These are phyloP conservation scores for Rauvolfia tetraphylla DNA, from an alignment of 257 asterid genomes.

Conservation along the genomic window DNA sequence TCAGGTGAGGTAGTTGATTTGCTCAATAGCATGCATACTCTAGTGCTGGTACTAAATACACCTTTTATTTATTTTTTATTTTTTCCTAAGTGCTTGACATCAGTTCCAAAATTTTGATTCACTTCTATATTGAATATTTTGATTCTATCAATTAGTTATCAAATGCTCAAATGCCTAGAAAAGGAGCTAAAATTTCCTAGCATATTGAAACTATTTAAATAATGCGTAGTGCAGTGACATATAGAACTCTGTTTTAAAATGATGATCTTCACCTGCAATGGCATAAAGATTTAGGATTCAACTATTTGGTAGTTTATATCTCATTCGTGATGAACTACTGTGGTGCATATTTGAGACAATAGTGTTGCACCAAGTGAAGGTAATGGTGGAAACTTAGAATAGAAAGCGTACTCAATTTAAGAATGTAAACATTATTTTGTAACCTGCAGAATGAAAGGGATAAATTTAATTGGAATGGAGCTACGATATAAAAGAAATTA, in stretches of 20 bases:
- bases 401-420: background rate
- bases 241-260: background rate
- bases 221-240: background rate
- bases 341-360: background rate
- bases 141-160: background rate
- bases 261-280: background rate
- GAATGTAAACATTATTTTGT: background rate
- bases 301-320: background rate
- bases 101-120: background rate
- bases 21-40: background rate
- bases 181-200: background rate
- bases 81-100: background rate
- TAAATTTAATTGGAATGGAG: background rate
- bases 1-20: slow-evolving; percentile 44
- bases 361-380: background rate
- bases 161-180: background rate
- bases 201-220: background rate
- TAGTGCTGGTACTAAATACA: background rate
- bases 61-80: background rate
- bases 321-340: too few relatives aligned
- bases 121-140: background rate
- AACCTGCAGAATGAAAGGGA: background rate
- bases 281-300: background rate
- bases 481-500: background rate
- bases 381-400: background rate